These are phyloP conservation scores for Thalassiosira delicatula DNA, from an alignment of 352 stramenopile species.

Conservation along the genomic window DNA sequence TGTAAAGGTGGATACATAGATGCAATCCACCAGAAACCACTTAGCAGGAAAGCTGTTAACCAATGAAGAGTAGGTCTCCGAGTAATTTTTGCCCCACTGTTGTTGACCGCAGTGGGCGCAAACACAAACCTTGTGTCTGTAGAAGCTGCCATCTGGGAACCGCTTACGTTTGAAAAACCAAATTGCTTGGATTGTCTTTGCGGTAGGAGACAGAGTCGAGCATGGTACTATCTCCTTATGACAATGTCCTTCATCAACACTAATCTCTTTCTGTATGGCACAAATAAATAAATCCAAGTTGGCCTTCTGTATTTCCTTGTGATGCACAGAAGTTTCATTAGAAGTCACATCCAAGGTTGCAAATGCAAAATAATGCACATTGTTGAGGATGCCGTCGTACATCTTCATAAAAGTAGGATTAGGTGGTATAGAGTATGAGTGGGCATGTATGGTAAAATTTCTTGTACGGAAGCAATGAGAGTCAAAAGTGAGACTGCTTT, in stretches of 20 bases:
- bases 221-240: slow-evolving; percentile 24
- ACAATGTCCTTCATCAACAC: slow-evolving; percentile 19
- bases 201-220: not conserved
- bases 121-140: slow-evolving; percentile 55
- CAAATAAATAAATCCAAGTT: too few species aligned
- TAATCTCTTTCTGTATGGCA: slow-evolving; percentile 51
- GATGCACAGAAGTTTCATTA: too few species aligned
- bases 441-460: not conserved
- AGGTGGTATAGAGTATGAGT: not conserved
- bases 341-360: too few species aligned
- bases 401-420: not conserved
- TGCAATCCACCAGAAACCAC: too few species aligned
- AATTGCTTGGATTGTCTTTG: slow-evolving; percentile 44
- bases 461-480: not conserved
- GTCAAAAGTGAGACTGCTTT: not conserved
- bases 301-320: too few species aligned
- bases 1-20: too few species aligned
- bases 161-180: slow-evolving; percentile 61
- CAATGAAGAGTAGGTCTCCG: slow-evolving; percentile 44
- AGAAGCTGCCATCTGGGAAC: slow-evolving; percentile 53
- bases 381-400: not conserved
- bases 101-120: slow-evolving; percentile 24
- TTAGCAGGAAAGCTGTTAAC: too few species aligned
- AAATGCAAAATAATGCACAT: too few species aligned
- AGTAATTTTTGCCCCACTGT: slow-evolving; percentile 38